Base-by-base conservation (phyloP, 73 alveolate species). In the Stentor roeselii region DNA sequence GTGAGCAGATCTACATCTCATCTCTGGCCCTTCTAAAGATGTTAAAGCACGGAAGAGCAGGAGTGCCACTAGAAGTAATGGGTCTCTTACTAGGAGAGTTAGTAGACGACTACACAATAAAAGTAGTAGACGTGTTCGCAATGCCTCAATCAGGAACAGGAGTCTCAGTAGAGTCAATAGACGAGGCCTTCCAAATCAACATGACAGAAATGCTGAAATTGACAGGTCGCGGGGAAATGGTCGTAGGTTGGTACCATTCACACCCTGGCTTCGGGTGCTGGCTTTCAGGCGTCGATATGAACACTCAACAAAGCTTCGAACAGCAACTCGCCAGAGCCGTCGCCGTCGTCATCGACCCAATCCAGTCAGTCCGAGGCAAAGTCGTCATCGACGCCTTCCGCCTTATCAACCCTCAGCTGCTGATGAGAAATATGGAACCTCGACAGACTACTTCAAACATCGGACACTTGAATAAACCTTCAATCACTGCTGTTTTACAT, bases 211-310 rank as follows among this genome's bases (percentile, higher is more conserved):
- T 98, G 98, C 90, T 98, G 76, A 97, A 98, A 87, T 96, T 92
- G 83, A 98, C 99, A 34, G 99, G 99, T 14, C 89, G 99, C 86
- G 96, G 93, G 76, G 99, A 98, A 83, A 97, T 96, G 90, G 98
- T 97, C 61, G 99, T 98, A 58, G 99, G 99, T 21, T 98, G 99
- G 99, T 98, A 98, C 83, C 99, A 98, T 92, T 96, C 99, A 82
- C 99, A 98, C 91, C 99, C 99, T 21, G 99, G 99, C 50, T 98
- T 96, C 85, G 99, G 99, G 21, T 97, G 99, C 83, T 98, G 99
- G 99, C 88, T 98, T 75, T 95, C 99, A 58, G 3, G 67, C 3
- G 58, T 76, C 84, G 99, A 96, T 90, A 95, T 96, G 60, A 98
- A 92, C 87, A 97, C 99, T 36, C 99, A 98, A 89, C 93, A 95